Base-by-base conservation (phyloP, 768 basidiomycete genomes). In the Pulveroboletus ravenelii region DNA sequence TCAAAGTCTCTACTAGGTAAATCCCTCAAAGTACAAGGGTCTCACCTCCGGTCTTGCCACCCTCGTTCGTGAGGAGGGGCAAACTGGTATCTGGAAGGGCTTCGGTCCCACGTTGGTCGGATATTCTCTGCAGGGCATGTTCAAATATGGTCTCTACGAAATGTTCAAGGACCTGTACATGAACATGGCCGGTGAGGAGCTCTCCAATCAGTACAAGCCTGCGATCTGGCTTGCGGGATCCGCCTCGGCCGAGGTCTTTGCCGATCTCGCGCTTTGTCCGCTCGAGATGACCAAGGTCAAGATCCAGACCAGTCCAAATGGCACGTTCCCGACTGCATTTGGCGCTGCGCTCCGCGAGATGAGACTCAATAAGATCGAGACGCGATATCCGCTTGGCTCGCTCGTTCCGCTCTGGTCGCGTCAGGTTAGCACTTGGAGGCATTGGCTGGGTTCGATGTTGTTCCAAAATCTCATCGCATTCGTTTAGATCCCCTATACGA, bases 111-210 rank as follows among this genome's bases (percentile, higher is more conserved):
- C 94, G 52, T 76, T 93, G 55, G 77, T 95, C 71, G 93, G 94
- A 56, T 94, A 94, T 77, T 90, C 91, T 9, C 79, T 93, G 62
- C 94, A 96, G 75, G 94, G 94, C 68, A 85, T 93, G 82, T 93
- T 95, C 87, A 97, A 97, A 74, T 96, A 91, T 70, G 94, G 94
- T 75, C 89, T 94, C 69, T 96, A 96, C 70, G 93, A 97, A 74
- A 70, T 88, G 65, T 97, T 94, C 88, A 97, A 95, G 79, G 93
- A 96, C 70, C 51, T 66, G 56, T 94, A 93, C 80, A 83, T 83
- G 78, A 93, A 93, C 80, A 65, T 86, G 57, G 85, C 91, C 55
- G 93, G 93, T 46, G 85, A 94, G 70, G 89, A 92, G 67, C 71
- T 79, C 37, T 68, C 87, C 23, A 70, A 78, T 48, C 84, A 90